Evolutionary conservation across 2,329 filamentous ascomycete species (phyloP).

Genomic region (Colletotrichum eremochloae): DNA sequence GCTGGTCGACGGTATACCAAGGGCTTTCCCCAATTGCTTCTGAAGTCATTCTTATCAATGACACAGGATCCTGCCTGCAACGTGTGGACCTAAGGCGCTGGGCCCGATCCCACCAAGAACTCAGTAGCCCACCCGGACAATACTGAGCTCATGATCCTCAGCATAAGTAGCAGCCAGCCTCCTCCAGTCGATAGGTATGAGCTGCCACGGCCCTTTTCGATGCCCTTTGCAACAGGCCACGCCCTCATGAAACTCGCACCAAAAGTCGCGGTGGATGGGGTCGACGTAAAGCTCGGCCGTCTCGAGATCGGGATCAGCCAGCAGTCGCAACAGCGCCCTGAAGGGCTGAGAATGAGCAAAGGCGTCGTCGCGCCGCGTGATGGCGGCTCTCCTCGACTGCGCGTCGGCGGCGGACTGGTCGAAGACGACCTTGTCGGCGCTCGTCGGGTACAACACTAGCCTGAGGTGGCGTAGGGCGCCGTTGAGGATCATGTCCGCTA

Average conservation of each 20-base stretch:
- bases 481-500: slow-evolving; percentile 47
- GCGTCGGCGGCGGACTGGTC: slow-evolving; percentile 34
- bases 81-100: neutral
- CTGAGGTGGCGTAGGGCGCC: slow-evolving; percentile 45
- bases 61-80: neutral
- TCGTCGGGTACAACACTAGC: slow-evolving; percentile 43
- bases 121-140: slow-evolving; percentile 37
- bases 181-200: slow-evolving; percentile 51
- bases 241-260: slow-evolving; percentile 58
- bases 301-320: slow-evolving; percentile 61
- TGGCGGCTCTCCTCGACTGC: slow-evolving; percentile 22
- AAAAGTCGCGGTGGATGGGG: slow-evolving; percentile 52
- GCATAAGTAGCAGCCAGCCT: slow-evolving; percentile 45
- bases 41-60: neutral
- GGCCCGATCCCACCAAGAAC: neutral
- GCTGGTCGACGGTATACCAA: too few relatives aligned
- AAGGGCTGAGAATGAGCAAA: slow-evolving; percentile 40
- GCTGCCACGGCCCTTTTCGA: slow-evolving; percentile 38
- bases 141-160: slow-evolving; percentile 44
- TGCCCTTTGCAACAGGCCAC: slow-evolving; percentile 39
- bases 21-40: too few relatives aligned
- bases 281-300: slow-evolving; percentile 55
- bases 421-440: slow-evolving; percentile 24
- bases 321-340: slow-evolving; percentile 54
- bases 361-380: slow-evolving; percentile 36